Conservation (phyloP, 768 basidiomycete genomes). For the Boletus tomentosulus region DNA sequence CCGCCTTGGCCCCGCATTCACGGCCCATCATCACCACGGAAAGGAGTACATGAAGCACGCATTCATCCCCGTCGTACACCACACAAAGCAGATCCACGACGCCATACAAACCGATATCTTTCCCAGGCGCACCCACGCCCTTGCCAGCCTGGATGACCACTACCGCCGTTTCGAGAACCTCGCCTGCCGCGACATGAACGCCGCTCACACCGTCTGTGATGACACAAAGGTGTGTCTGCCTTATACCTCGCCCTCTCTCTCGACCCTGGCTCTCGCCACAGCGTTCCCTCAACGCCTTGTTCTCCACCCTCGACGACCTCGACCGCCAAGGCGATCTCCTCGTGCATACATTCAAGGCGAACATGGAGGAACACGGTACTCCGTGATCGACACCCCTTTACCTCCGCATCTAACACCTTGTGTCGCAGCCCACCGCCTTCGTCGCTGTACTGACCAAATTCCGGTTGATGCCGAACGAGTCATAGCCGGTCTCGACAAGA, state of each 20-base stretch:
- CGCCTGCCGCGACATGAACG: conserved; percentile 41
- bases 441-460: conserved; percentile 39
- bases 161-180: conserved; percentile 50
- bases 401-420: conserved; percentile 5
- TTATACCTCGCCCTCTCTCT: neutral
- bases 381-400: conserved; percentile 2
- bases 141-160: conserved; percentile 51
- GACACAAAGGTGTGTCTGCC: conserved; percentile 41
- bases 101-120: conserved; percentile 32
- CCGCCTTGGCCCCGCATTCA: conserved; percentile 39
- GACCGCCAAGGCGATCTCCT: conserved; percentile 46
- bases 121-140: conserved; percentile 33
- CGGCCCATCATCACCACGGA: conserved; percentile 25
- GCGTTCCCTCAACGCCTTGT: conserved; percentile 40
- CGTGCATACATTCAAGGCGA: conserved; percentile 45
- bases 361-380: conserved; percentile 46
- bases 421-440: conserved; percentile 42
- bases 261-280: conserved; percentile 25
- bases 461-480: conserved; percentile 51
- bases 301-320: conserved; percentile 45
- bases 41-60: conserved; percentile 32
- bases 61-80: conserved; percentile 33
- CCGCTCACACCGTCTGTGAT: conserved; percentile 36
- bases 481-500: conserved; percentile 52
- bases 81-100: conserved; percentile 35